Evolutionary conservation across 2,329 filamentous ascomycete species (phyloP), one percentile per base, ranked within the genome.

Genomic region (Fusarium austroafricanum): DNA sequence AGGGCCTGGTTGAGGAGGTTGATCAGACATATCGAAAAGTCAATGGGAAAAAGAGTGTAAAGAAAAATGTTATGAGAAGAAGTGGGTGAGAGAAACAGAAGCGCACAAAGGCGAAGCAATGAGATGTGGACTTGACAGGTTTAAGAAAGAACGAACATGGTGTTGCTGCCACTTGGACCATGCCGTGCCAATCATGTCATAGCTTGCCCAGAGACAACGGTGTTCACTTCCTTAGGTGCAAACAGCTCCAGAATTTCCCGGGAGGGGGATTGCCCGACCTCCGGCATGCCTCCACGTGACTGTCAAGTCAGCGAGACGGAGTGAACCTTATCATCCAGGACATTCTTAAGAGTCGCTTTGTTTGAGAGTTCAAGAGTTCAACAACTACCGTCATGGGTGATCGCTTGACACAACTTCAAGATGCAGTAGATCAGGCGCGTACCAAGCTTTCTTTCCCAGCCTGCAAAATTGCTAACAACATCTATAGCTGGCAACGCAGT

Each of bases 391-490:
- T 67, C 9, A 93, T 93, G 89, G 86, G 86, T 28, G 93, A 96
- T 76, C 85, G 90, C 65, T 84, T 96, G 59, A 95, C 93, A 2
- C 92, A 96, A 78, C 84, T 96, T 59, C 93, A 96, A 79, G 92
- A 96, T 81, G 90, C 92, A 78, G 87, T 95, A 63, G 92, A 96
- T 75, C 89, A 94, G 85, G 92, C 92, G 81, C 33, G 79, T 26
- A 5, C 3, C 37, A 9, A 7, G 10, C 10, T 20, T 6, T 8
- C 2, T n/a, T 17, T 26, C 18, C 2, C 3, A 33, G 3, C 1
- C 6, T 17, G 6, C 2, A 7, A 7, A 6, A n/a, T 14, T 21
- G 6, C 61, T 74, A 18, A 74, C 28, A 5, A 14, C 26, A 35
- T 33, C 9, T 23, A 38, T 63, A 92, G 89, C 85, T 92, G 33